Conservation (phyloP, 768 basidiomycete genomes). For the Pulveroboletus sp. region DNA sequence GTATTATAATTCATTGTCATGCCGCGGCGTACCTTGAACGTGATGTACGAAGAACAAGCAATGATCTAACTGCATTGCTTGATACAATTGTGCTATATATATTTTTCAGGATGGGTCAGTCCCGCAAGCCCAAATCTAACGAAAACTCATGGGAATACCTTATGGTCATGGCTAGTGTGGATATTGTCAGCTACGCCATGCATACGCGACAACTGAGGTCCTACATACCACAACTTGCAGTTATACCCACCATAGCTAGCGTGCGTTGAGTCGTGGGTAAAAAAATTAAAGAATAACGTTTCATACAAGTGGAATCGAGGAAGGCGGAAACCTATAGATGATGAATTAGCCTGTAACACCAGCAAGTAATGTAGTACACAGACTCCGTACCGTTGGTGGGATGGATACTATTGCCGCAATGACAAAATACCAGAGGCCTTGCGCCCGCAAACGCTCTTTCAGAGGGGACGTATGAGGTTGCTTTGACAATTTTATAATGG, state of each 20-base stretch:
- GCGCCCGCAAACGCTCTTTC: slow-evolving; percentile 8
- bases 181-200: neutral
- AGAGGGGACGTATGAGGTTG: slow-evolving; percentile 10
- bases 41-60: neutral
- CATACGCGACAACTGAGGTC: neutral
- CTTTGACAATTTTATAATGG: slow-evolving; percentile 13
- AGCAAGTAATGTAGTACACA: neutral
- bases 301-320: slow-evolving; percentile 8
- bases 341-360: neutral
- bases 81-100: slow-evolving; percentile 16
- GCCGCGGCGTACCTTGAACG: neutral
- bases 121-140: neutral
- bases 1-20: too few species aligned
- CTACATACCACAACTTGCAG: slow-evolving; percentile 6
- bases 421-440: slow-evolving; percentile 18
- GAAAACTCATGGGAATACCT: slow-evolving; percentile 3
- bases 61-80: slow-evolving; percentile 13
- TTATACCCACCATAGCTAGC: slow-evolving; percentile 9
- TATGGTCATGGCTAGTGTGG: slow-evolving; percentile 7
- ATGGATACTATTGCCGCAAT: slow-evolving; percentile 12
- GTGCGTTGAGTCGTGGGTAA: neutral
- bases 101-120: neutral
- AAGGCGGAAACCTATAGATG: slow-evolving; percentile 9
- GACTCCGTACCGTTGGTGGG: slow-evolving; percentile 13
- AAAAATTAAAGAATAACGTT: neutral